Evolutionary conservation across 768 basidiomycete species (phyloP).

Genomic region (Tulasnella sp.): DNA sequence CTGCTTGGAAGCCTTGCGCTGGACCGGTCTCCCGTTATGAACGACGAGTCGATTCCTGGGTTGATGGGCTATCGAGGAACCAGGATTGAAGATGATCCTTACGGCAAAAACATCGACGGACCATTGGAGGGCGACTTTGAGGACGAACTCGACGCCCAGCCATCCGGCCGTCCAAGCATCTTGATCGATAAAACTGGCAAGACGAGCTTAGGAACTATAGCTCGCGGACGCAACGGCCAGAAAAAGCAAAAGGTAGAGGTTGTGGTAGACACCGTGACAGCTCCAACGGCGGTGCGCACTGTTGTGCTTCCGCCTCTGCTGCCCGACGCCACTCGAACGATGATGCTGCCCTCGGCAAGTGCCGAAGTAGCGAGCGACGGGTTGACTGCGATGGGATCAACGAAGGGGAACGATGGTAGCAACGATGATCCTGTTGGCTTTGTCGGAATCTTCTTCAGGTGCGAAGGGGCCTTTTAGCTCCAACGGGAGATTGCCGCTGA

Average conservation of each 20-base stretch:
- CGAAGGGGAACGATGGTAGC: background rate
- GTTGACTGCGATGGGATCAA: background rate
- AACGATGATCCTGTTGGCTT: constrained; percentile 26
- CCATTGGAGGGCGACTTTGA: background rate
- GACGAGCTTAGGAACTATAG: background rate
- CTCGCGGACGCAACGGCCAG: background rate
- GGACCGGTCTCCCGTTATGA: background rate
- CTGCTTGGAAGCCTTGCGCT: background rate
- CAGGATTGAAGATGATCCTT: background rate
- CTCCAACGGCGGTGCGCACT: background rate
- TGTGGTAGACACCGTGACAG: background rate
- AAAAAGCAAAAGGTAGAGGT: background rate
- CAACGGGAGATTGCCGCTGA: background rate
- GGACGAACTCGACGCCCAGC: background rate
- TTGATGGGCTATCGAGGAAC: background rate
- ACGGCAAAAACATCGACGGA: background rate
- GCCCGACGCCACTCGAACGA: background rate
- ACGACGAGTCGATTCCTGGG: background rate
- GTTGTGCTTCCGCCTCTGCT: background rate
- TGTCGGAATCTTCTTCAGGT: constrained; percentile 66
- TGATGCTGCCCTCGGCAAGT: background rate
- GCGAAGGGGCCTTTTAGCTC: constrained; percentile 13
- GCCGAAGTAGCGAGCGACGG: background rate
- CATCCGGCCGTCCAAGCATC: background rate
- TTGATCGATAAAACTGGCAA: background rate